Evolutionary conservation across 176 grass and related monocot species (phyloP), one percentile per base, ranked within the genome.

Genomic region (Oryza coarctata): DNA sequence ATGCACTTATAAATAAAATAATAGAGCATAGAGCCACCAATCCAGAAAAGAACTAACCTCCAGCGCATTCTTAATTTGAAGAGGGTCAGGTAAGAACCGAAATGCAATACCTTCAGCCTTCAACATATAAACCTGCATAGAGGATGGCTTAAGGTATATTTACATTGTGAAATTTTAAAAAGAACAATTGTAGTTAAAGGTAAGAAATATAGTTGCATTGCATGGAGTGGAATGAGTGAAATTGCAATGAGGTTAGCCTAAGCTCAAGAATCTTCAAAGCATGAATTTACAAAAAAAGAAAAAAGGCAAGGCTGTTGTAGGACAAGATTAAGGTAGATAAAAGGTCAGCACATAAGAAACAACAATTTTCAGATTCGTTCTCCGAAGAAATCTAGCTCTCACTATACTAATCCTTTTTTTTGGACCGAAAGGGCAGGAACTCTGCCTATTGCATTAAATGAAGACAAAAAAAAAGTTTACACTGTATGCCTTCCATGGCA

Each of bases 61-160:
- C 28, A 95, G 77, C 17, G 93, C 96, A 83, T 99, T 89, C 89
- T 90, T 99, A 84, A 95, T 99, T 76, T 95, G 96, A 90, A 99
- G 93, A 87, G 89, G 92, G 72, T 99, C 89, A 44, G 96, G 93
- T 87, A 99, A 91, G 85, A 93, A 99, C 60, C 93, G 49, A 77
- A 99, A 95, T 52, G 96, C 93, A 45, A 99, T 95, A 68, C 93
- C 93, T 94, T 93, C 90, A n/a, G 92, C 93, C 80, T 99, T 99
- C 72, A 95, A 90, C 90, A 95, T 95, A 86, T 99, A 99, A 86
- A 95, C 96, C 96, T 99, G 63, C 29, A 74, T 49, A 57, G 1
- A 43, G 69, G 62, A 65, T 14, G 13, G 10, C 12, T 14, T 80
- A 23, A 87, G 47, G 34, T 38, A 67, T 49, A 83, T 38, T 44